Conservation (phyloP, 176 grass and related monocot species). For the Oryza rufipogon region DNA sequence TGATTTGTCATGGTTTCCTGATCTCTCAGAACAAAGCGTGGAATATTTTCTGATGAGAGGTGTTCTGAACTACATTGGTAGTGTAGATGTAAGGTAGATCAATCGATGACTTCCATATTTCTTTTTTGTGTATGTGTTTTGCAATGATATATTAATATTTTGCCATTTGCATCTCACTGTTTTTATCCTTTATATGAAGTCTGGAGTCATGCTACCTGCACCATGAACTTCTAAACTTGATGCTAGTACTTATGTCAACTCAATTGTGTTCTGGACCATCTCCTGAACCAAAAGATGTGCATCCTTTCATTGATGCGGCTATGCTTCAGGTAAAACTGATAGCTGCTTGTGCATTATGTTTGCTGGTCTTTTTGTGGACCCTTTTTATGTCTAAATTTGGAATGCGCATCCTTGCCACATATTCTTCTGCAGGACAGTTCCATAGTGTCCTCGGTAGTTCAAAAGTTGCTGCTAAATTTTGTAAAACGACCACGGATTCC, state of each 20-base stretch:
- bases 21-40: conserved; percentile 64
- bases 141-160: background rate
- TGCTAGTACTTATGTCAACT: conserved; percentile 97
- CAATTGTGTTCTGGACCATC: conserved; percentile 97
- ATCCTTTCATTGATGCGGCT: conserved; percentile 94
- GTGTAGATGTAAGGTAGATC: conserved; percentile 90
- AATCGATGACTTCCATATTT: conserved; percentile 34
- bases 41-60: conserved; percentile 86
- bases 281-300: conserved; percentile 87
- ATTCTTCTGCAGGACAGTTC: conserved; percentile 71
- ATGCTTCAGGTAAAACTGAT: conserved; percentile 84
- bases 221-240: conserved; percentile 93
- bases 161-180: conserved; percentile 44
- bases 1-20: conserved; percentile 26
- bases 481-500: conserved; percentile 70
- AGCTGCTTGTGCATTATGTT: conserved; percentile 27
- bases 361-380: conserved; percentile 13
- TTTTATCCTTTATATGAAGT: conserved; percentile 62
- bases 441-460: conserved; percentile 64
- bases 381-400: conserved; percentile 38
- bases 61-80: conserved; percentile 75
- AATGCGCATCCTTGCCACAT: conserved; percentile 38
- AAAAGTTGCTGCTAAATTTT: conserved; percentile 85
- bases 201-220: conserved; percentile 80
- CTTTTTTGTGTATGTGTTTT: background rate